Conservation (phyloP, 2,329 filamentous ascomycete species). For the Pyrenophora seminiperda region DNA sequence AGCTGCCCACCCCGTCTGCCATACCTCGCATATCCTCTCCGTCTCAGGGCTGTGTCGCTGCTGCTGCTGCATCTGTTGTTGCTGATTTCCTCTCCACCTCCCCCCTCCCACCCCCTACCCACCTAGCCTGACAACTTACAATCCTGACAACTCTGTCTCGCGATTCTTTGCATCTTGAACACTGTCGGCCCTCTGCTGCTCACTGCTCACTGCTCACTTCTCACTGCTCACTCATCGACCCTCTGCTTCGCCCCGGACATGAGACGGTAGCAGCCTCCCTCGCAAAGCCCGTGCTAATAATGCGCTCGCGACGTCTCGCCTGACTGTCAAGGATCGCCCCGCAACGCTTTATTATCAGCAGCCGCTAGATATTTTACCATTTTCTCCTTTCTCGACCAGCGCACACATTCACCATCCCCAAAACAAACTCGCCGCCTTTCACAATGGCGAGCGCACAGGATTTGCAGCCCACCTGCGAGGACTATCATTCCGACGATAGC, state of each 20-base stretch:
- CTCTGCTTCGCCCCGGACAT: slow-evolving; percentile 11
- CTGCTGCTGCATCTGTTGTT: slow-evolving; percentile 6
- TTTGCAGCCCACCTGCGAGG: slow-evolving; percentile 43
- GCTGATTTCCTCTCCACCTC: background rate
- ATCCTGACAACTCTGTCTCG: no score
- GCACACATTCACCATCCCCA: slow-evolving; percentile 12
- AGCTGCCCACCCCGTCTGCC: slow-evolving; percentile 18
- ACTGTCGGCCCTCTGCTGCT: background rate
- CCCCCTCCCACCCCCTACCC: slow-evolving; percentile 4
- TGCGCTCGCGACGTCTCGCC: slow-evolving; percentile 25
- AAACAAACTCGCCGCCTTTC: slow-evolving; percentile 5
- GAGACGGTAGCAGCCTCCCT: slow-evolving; percentile 16
- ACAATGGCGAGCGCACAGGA: slow-evolving; percentile 29
- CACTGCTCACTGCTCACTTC: background rate
- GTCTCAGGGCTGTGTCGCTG: slow-evolving; percentile 4
- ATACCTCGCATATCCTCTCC: slow-evolving; percentile 21
- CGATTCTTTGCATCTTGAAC: no score
- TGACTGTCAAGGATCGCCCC: slow-evolving; percentile 25
- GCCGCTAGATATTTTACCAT: slow-evolving; percentile 28
- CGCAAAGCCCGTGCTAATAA: slow-evolving; percentile 9
- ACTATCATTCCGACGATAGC: slow-evolving; percentile 51
- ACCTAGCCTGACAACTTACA: background rate
- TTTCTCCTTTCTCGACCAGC: slow-evolving; percentile 11
- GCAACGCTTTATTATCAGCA: slow-evolving; percentile 25
- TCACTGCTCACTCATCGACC: background rate